These are phyloP conservation scores for Simplicillium aogashimaense DNA, from an alignment of 2,329 filamentous ascomycete genomes.

Conservation along the genomic window DNA sequence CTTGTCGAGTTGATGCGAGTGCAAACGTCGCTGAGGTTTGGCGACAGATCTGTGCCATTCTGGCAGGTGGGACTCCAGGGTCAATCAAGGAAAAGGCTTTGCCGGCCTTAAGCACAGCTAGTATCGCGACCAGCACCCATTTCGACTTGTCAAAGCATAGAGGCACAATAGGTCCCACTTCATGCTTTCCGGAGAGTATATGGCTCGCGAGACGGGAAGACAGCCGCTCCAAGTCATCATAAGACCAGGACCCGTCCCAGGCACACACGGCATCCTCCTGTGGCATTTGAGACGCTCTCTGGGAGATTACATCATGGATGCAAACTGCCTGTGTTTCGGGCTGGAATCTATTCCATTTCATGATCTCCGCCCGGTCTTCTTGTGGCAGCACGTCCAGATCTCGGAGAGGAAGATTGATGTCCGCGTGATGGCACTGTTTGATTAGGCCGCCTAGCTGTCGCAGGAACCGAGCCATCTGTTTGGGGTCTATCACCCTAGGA, in stretches of 20 bases:
- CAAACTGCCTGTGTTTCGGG: not conserved
- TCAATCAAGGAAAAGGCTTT: slow-evolving; percentile 11
- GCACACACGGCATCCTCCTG: not conserved
- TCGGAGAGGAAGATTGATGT: not conserved
- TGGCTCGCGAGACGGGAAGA: not conserved
- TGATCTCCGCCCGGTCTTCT: not conserved
- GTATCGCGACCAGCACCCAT: slow-evolving; percentile 5
- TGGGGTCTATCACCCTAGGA: not conserved
- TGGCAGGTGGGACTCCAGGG: not conserved
- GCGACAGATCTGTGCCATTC: not conserved
- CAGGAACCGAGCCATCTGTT: not conserved
- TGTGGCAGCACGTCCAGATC: not conserved
- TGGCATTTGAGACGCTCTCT: not conserved
- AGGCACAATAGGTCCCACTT: slow-evolving; percentile 5
- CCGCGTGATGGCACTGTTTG: not conserved
- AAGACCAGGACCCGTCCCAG: slow-evolving; percentile 1
- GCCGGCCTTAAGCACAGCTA: slow-evolving; percentile 7
- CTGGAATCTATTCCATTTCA: not conserved
- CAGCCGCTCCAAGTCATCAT: not conserved
- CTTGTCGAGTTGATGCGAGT: not conserved
- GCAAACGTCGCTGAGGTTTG: not conserved
- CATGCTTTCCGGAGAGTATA: slow-evolving; percentile 12
- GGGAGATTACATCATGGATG: not conserved
- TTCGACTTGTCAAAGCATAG: slow-evolving; percentile 6
- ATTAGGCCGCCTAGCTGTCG: not conserved